Percentiles rank a stretch among this genome's conserved stretches.
These are phyloP conservation scores for Elongisporangium prolatum DNA, from an alignment of 352 stramenopile genomes.

Conservation along the genomic window DNA sequence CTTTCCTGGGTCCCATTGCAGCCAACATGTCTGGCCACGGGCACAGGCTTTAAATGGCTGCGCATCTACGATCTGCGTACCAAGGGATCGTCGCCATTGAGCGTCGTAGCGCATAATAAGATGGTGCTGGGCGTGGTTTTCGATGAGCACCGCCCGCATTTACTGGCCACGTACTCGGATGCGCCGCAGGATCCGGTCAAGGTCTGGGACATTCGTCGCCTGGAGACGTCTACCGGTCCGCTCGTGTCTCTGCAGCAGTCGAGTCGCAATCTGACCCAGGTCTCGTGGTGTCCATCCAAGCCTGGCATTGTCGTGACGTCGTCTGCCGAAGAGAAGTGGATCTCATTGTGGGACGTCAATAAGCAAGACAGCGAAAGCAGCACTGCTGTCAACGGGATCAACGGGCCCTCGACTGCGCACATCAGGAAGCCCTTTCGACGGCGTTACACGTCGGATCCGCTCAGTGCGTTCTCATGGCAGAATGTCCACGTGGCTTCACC, in stretches of 20 bases:
- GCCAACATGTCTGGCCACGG: slow-evolving; percentile 71
- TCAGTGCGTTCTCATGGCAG: slow-evolving; percentile 83
- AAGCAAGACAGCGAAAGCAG: slow-evolving; percentile 33
- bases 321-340: slow-evolving; percentile 72
- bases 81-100: slow-evolving; percentile 58
- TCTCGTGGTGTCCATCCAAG: slow-evolving; percentile 83
- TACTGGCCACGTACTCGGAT: slow-evolving; percentile 83
- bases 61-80: slow-evolving; percentile 77
- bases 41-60: slow-evolving; percentile 87
- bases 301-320: slow-evolving; percentile 74
- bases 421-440: slow-evolving; percentile 74
- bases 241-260: slow-evolving; percentile 68
- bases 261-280: slow-evolving; percentile 69
- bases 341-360: slow-evolving; percentile 82
- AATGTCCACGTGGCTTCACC: slow-evolving; percentile 24
- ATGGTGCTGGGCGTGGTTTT: slow-evolving; percentile 78
- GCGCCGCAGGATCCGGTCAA: slow-evolving; percentile 77
- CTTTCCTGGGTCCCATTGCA: slow-evolving; percentile 82
- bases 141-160: slow-evolving; percentile 72
- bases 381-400: not conserved
- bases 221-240: slow-evolving; percentile 59
- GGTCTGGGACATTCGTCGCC: slow-evolving; percentile 82
- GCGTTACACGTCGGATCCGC: slow-evolving; percentile 71
- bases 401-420: slow-evolving; percentile 15
- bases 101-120: slow-evolving; percentile 83